phyloP scores from a whole-genome alignment of 2,329 filamentous ascomycete species.

The Boeremia lycopersici region DNA sequence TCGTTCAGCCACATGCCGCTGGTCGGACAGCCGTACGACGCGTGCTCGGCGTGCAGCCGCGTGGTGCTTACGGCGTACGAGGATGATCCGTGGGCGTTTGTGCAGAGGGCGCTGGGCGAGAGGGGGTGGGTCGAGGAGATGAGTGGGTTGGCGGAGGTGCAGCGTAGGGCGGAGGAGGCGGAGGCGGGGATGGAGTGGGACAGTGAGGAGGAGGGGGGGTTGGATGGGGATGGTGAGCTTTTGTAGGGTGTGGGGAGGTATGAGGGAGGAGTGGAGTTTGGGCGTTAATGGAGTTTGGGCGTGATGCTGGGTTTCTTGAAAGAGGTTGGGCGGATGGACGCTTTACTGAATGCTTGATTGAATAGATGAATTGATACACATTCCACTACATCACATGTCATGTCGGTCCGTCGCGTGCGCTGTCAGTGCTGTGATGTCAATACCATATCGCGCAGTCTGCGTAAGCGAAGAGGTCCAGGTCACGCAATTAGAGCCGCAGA shows the following conservation, averaged over 20 bases:
- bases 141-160: conserved; percentile 73
- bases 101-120: conserved; percentile 74
- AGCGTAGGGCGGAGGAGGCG: conserved; percentile 55
- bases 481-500: too few relatives aligned
- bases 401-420: too few relatives aligned
- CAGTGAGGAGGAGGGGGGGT: conserved; percentile 50
- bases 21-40: conserved; percentile 75
- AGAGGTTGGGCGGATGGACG: too few relatives aligned
- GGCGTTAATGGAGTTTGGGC: too few relatives aligned
- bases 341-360: too few relatives aligned
- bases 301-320: too few relatives aligned
- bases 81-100: conserved; percentile 74
- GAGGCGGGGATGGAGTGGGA: conserved; percentile 63
- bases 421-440: too few relatives aligned
- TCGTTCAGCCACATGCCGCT: conserved; percentile 77
- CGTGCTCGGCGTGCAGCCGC: conserved; percentile 79
- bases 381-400: too few relatives aligned
- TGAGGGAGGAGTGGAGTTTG: too few relatives aligned
- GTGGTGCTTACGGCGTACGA: conserved; percentile 72
- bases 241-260: not conserved
- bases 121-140: conserved; percentile 80
- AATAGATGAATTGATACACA: too few relatives aligned
- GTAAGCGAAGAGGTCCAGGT: too few relatives aligned
- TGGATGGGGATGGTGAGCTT: conserved; percentile 62
- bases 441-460: too few relatives aligned